Percentiles rank a stretch among this genome's conserved stretches.
Conservation (phyloP, 148 eudicot genomes). For the Camellia sinensis region DNA sequence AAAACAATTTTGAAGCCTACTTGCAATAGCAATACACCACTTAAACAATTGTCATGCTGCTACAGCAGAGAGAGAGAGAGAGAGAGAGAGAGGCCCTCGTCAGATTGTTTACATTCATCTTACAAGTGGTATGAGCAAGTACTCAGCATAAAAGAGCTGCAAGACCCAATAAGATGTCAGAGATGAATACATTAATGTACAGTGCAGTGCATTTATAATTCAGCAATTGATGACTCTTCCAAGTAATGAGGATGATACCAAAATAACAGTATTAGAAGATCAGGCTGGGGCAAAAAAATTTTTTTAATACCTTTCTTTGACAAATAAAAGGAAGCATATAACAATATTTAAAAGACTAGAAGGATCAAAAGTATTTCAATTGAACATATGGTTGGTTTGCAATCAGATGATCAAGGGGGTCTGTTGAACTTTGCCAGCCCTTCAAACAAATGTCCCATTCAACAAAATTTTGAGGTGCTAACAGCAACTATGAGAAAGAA, state of each 20-base stretch:
- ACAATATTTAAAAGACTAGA: neutral
- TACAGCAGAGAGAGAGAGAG: neutral
- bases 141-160: slow-evolving; percentile 99
- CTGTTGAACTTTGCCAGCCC: neutral
- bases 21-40: neutral
- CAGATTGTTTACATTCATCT: slow-evolving; percentile 40
- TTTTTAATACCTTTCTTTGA: too few relatives aligned
- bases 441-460: neutral
- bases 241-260: neutral
- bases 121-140: slow-evolving; percentile 89
- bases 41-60: neutral
- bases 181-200: neutral
- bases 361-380: neutral
- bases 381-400: neutral
- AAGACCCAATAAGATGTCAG: slow-evolving; percentile 10
- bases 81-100: neutral
- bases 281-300: too few relatives aligned
- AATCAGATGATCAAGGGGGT: neutral
- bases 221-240: neutral
- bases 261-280: too few relatives aligned
- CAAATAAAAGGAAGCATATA: neutral
- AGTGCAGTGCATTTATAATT: neutral
- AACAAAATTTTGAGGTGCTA: neutral
- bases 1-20: neutral
- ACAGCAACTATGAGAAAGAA: neutral